Evolutionary conservation across 345 rosid genomes (phyloP).

Genomic region (Kernera saxatilis): DNA sequence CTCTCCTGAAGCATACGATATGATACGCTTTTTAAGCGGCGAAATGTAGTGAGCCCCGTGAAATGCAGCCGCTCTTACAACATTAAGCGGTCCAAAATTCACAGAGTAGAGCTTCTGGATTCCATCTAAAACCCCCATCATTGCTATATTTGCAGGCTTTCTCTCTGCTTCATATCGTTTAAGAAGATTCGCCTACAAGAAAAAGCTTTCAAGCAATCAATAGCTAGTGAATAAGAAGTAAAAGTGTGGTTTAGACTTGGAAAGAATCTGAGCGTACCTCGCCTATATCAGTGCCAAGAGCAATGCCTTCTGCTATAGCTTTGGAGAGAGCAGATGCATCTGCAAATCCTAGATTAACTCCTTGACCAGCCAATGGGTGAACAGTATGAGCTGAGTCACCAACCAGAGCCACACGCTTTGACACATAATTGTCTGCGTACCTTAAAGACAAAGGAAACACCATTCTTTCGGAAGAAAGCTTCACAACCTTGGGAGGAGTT

Average conservation of each 20-base stretch:
- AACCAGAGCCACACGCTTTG: conserved; percentile 61
- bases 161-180: conserved; percentile 77
- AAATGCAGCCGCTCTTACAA: conserved; percentile 76
- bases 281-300: conserved; percentile 78
- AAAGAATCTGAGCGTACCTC: conserved; percentile 42
- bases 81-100: conserved; percentile 77
- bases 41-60: conserved; percentile 73
- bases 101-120: conserved; percentile 80
- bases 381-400: conserved; percentile 98
- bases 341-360: conserved; percentile 90
- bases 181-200: conserved; percentile 45
- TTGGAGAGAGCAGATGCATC: conserved; percentile 76
- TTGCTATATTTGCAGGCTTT: conserved; percentile 65
- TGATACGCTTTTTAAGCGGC: conserved; percentile 72
- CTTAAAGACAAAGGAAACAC: conserved; percentile 76
- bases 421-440: conserved; percentile 68
- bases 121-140: conserved; percentile 91
- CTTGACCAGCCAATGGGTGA: conserved; percentile 97
- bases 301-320: conserved; percentile 65
- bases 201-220: neutral
- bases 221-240: neutral
- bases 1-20: conserved; percentile 83
- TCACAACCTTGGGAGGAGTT: conserved; percentile 70
- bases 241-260: neutral
- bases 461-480: conserved; percentile 77